These are phyloP conservation scores for Cyberlindnera galapagoensis DNA, from an alignment of 805 yeast species.

Conservation along the genomic window DNA sequence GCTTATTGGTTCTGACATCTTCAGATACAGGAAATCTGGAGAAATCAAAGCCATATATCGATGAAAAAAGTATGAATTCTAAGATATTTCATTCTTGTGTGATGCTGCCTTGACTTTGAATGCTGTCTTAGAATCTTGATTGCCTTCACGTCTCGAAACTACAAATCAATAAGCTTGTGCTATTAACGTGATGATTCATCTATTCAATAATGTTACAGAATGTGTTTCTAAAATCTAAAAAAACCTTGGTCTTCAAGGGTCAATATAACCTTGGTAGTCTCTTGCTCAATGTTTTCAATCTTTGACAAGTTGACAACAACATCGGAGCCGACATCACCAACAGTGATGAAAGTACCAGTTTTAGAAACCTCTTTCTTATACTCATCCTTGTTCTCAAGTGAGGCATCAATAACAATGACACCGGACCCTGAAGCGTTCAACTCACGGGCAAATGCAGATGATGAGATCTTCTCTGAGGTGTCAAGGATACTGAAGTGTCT, in stretches of 20 bases:
- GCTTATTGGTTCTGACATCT: no score
- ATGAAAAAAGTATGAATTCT: no score
- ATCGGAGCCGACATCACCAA: slow-evolving; percentile 45
- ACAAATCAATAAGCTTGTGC: no score
- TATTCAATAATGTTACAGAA: no score
- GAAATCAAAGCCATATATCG: no score
- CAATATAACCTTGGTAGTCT: slow-evolving; percentile 49
- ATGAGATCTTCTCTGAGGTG: slow-evolving; percentile 31
- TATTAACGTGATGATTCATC: no score
- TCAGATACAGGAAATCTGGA: no score
- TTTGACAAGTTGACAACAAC: slow-evolving; percentile 48
- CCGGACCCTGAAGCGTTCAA: slow-evolving; percentile 89
- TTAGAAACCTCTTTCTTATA: slow-evolving; percentile 32
- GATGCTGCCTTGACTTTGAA: no score
- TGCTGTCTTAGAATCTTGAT: no score
- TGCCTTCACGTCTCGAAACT: no score
- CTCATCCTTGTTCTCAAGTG: slow-evolving; percentile 4
- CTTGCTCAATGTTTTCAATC: slow-evolving; percentile 64
- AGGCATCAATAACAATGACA: slow-evolving; percentile 53
- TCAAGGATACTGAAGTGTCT: slow-evolving; percentile 55
- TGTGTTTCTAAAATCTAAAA: slow-evolving; percentile 46
- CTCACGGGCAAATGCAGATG: slow-evolving; percentile 65
- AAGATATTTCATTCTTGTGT: no score
- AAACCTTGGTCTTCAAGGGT: slow-evolving; percentile 80
- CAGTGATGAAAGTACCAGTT: slow-evolving; percentile 40